Evolutionary conservation across 495 filamentous ascomycete species (phyloP).

Genomic region (Penicillium odoratum): DNA sequence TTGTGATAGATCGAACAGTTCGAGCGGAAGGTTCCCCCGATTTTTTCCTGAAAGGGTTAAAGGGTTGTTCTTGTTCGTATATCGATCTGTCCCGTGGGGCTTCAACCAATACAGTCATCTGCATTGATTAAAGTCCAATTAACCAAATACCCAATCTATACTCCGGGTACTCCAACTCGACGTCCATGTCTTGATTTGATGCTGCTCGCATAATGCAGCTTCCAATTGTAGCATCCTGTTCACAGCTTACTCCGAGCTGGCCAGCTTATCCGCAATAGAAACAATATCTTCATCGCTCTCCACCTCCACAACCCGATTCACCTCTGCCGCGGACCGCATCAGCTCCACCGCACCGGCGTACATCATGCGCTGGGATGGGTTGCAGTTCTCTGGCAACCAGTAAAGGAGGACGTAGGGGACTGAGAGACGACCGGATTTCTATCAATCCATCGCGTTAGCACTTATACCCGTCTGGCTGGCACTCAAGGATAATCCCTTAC

Average conservation of each 20-base stretch:
- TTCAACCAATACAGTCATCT: not conserved
- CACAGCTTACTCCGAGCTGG: constrained; percentile 38
- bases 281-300: constrained; percentile 73
- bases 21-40: not conserved
- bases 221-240: not conserved
- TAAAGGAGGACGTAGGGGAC: constrained; percentile 92
- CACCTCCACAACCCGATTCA: constrained; percentile 77
- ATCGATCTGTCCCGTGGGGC: not conserved
- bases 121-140: not conserved
- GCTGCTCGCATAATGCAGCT: not conserved
- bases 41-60: not conserved
- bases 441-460: not conserved
- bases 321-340: constrained; percentile 87
- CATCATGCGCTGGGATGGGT: constrained; percentile 80
- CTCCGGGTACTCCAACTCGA: not conserved
- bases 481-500: constrained; percentile 46
- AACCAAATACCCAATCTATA: constrained; percentile 16
- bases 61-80: not conserved
- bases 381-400: constrained; percentile 88
- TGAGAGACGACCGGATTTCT: constrained; percentile 62
- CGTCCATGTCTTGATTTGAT: not conserved
- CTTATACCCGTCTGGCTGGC: not conserved
- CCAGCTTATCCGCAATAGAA: constrained; percentile 68
- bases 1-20: constrained; percentile 27
- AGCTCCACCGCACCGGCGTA: constrained; percentile 95